Base-by-base conservation (phyloP, 2,329 filamentous ascomycete genomes). In the Dichotomopilus funicola region DNA sequence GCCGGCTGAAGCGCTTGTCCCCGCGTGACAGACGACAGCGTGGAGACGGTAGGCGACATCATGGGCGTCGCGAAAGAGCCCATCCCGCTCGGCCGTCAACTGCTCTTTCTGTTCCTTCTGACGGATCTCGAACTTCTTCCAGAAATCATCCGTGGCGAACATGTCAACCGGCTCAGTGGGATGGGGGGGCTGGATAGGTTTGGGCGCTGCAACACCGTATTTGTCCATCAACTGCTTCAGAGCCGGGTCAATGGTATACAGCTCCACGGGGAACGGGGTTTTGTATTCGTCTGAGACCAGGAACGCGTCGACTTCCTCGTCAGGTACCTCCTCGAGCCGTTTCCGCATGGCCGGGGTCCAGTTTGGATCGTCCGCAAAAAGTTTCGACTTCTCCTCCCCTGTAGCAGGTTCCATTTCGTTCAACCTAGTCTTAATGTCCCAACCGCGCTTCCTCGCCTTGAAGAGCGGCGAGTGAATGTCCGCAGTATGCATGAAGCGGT, bases 1-100 rank as follows among this genome's bases (percentile, higher is more conserved):
- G 0, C 94, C 94, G 46, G 86, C 86, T 45, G 78, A 80, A 42
- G 86, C 78, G 34, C 62, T 63, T 63, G 78, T 76, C 36, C 89
- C 89, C 19, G 87, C 85, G 68, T 99, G 94, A 64, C 96, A 92
- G 66, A 99, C 95, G 36, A 96, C 88, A 0, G 92, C 89, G 63
- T 96, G 91, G 4, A 99, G 80, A 11, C 83, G 83, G 69, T 97
- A 99, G 9, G 86, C 81, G 47, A 89, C 75, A 33, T 82, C 75
- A 44, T 79, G 78, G 65, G 86, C 79, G 51, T 81, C 78, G 3
- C 76, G 76, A 65, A 91, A 92, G 51, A 87, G 78, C 3, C 72
- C 62, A 3, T 72, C 67, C 9, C 75, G 67, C 53, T 72, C 72
- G 43, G 65, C 56, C 13, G 65, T 67, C 4, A 74, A 55, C 6